These are phyloP conservation scores for Euclidium syriacum DNA, from an alignment of 345 rosid genomes.

Conservation along the genomic window DNA sequence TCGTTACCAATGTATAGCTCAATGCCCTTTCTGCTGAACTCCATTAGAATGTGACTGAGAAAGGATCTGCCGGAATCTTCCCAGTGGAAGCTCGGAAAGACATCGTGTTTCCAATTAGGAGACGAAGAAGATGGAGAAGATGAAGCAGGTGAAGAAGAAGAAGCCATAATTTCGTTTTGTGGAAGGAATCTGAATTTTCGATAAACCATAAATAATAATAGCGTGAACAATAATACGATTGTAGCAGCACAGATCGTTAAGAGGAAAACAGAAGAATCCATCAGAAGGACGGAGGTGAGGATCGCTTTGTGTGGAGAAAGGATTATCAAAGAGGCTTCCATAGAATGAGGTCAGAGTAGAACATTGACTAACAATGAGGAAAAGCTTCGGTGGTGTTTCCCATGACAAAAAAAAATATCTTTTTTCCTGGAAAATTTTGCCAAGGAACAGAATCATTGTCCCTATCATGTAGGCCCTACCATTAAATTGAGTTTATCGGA, in stretches of 20 bases:
- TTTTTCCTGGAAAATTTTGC: too few relatives aligned
- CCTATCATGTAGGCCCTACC: too few relatives aligned
- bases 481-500: too few relatives aligned
- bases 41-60: neutral
- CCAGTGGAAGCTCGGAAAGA: neutral
- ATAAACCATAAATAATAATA: neutral
- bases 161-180: neutral
- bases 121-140: neutral
- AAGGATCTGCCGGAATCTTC: neutral
- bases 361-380: neutral
- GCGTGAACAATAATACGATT: neutral
- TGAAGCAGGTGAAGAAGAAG: neutral
- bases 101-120: neutral
- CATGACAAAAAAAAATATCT: too few relatives aligned
- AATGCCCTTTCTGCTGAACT: neutral
- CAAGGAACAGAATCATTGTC: too few relatives aligned
- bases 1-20: fast-evolving
- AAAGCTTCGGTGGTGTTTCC: neutral
- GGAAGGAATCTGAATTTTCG: neutral
- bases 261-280: neutral
- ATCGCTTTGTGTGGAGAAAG: too few relatives aligned
- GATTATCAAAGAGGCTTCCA: neutral
- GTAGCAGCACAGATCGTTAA: neutral
- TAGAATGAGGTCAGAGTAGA: too few relatives aligned
- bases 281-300: neutral